Percentiles rank a stretch among this genome's conserved stretches.
Evolutionary conservation across 2,329 filamentous ascomycete genomes (phyloP).

Genomic region (Myriangium duriaei): DNA sequence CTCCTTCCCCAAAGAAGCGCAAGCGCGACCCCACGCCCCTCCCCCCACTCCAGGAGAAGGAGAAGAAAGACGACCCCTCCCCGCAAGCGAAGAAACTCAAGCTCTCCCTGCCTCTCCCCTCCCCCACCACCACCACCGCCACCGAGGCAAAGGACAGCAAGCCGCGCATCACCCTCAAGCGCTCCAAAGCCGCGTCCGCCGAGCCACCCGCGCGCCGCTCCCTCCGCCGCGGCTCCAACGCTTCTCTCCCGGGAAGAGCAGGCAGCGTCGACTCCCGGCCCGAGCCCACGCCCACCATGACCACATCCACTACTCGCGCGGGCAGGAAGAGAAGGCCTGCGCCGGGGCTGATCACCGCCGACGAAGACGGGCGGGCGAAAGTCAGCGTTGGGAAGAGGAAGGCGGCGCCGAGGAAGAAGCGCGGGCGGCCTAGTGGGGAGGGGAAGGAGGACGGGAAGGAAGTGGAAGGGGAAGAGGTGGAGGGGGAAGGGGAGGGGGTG

Average conservation of each 20-base stretch:
- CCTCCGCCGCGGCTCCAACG: conserved; percentile 34
- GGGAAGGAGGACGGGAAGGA: conserved; percentile 29
- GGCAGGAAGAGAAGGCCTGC: conserved; percentile 54
- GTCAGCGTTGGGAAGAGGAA: conserved; percentile 62
- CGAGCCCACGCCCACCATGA: conserved; percentile 12
- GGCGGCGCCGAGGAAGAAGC: conserved; percentile 55
- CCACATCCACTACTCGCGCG: conserved; percentile 11
- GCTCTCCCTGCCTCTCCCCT: conserved; percentile 25
- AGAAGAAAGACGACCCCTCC: no score
- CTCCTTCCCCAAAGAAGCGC: conserved; percentile 35
- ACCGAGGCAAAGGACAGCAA: conserved; percentile 11
- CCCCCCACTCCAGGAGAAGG: conserved; percentile 1
- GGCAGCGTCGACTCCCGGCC: conserved; percentile 10
- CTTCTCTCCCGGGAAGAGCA: conserved; percentile 24
- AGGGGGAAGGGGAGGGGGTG: conserved; percentile 37
- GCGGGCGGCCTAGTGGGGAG: conserved; percentile 13
- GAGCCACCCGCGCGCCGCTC: conserved; percentile 32
- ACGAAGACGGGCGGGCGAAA: conserved; percentile 47
- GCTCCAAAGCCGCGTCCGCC: conserved; percentile 35
- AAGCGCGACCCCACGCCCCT: conserved; percentile 40
- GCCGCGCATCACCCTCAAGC: conserved; percentile 26
- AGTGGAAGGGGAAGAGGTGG: conserved; percentile 42
- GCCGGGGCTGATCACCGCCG: conserved; percentile 55
- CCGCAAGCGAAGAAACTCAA: conserved; percentile 25
- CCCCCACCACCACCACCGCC: conserved; percentile 17